Conservation (phyloP, 1,139 yeast species). For the Kodamaea arcana region DNA sequence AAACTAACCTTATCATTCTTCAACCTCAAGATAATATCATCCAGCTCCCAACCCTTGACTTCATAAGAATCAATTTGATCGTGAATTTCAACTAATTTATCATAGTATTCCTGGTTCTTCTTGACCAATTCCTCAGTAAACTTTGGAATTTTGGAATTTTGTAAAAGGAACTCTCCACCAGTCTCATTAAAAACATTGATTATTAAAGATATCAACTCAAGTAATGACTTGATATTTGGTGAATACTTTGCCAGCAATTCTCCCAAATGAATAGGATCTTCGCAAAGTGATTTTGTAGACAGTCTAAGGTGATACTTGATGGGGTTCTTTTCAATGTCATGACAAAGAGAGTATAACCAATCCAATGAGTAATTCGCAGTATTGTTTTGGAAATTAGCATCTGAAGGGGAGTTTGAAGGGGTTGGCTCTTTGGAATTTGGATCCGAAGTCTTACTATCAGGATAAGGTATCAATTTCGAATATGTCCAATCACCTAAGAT, state of each 20-base stretch:
- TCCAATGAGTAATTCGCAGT: constrained; percentile 19
- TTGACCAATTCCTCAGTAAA: constrained; percentile 24
- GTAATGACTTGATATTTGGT: constrained; percentile 20
- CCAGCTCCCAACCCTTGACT: constrained; percentile 36
- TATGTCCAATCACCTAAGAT: constrained; percentile 25
- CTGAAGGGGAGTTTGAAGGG: not conserved
- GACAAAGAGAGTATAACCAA: constrained; percentile 41
- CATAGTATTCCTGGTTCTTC: constrained; percentile 20
- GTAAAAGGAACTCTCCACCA: constrained; percentile 35
- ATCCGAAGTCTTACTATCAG: constrained; percentile 5
- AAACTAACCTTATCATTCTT: constrained; percentile 14
- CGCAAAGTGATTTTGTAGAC: constrained; percentile 33
- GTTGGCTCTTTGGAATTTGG: not conserved
- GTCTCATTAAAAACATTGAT: constrained; percentile 31
- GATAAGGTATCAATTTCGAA: constrained; percentile 24
- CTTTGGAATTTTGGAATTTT: constrained; percentile 44
- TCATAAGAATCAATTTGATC: constrained; percentile 29
- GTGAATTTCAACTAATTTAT: constrained; percentile 20
- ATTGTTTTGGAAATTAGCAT: constrained; percentile 8
- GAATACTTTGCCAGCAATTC: constrained; percentile 29
- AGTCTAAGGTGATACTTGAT: constrained; percentile 48
- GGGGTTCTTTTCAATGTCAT: constrained; percentile 47
- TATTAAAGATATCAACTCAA: constrained; percentile 28
- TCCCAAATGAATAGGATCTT: constrained; percentile 32
- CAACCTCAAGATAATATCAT: constrained; percentile 39